phyloP scores from a whole-genome alignment of 2,329 filamentous ascomycete genomes.

The Cordyceps javanica region DNA sequence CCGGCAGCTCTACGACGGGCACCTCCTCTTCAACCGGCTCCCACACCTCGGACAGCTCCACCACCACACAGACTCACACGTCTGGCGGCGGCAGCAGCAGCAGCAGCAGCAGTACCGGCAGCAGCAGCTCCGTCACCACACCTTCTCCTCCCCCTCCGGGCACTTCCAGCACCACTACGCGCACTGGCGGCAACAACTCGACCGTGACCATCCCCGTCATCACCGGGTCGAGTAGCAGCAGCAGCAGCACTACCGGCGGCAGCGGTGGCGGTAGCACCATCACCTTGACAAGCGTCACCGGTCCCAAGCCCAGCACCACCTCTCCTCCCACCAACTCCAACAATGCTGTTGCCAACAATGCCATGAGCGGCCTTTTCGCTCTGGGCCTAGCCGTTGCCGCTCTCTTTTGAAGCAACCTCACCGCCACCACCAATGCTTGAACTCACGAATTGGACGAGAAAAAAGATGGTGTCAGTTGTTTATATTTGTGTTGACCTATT shows the following conservation, averaged over 20 bases:
- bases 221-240: conserved; percentile 10
- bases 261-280: conserved; percentile 1
- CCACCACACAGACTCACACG: too few species aligned
- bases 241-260: background rate
- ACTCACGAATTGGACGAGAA: background rate
- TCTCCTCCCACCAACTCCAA: conserved; percentile 21
- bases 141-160: background rate
- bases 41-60: background rate
- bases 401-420: conserved; percentile 30
- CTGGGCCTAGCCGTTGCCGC: conserved; percentile 33
- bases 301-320: conserved; percentile 2
- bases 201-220: conserved; percentile 11
- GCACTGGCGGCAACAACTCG: background rate
- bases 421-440: too few species aligned
- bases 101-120: background rate
- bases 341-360: conserved; percentile 25
- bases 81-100: too few species aligned
- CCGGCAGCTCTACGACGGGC: conserved; percentile 26
- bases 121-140: background rate
- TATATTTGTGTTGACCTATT: background rate
- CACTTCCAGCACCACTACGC: conserved; percentile 1
- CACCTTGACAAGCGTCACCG: background rate
- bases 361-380: conserved; percentile 27
- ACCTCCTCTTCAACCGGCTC: background rate
- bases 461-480: background rate